Evolutionary conservation across 805 yeast genomes (phyloP).

Genomic region (Vanderwaltozyma yarrowii): DNA sequence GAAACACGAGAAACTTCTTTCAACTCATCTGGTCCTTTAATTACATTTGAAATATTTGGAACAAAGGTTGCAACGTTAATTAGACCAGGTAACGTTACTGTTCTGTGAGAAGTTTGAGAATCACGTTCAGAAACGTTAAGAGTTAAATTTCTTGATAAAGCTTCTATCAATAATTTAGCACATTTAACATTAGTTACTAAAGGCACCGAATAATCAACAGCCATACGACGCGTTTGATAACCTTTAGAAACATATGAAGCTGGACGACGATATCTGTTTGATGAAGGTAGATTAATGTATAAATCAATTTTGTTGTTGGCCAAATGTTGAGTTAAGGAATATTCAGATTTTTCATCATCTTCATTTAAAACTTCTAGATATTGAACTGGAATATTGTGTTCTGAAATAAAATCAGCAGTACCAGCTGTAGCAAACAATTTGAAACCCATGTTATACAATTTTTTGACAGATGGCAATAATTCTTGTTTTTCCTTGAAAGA

Average conservation of each 20-base stretch:
- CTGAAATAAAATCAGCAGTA: constrained; percentile 96
- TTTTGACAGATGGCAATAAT: constrained; percentile 76
- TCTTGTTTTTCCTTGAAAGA: constrained; percentile 95
- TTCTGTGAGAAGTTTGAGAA: constrained; percentile 82
- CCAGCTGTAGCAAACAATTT: constrained; percentile 96
- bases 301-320: constrained; percentile 94
- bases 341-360: constrained; percentile 79
- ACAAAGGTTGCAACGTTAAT: constrained; percentile 72
- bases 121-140: constrained; percentile 69
- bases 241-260: constrained; percentile 97
- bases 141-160: constrained; percentile 60
- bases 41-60: constrained; percentile 46
- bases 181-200: constrained; percentile 94
- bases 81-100: constrained; percentile 76
- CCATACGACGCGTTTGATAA: constrained; percentile 98
- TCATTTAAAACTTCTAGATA: constrained; percentile 82
- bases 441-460: constrained; percentile 74
- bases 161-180: constrained; percentile 92
- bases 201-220: constrained; percentile 97
- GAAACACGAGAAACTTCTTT: constrained; percentile 61
- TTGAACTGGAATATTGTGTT: constrained; percentile 88
- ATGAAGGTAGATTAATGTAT: constrained; percentile 92
- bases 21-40: constrained; percentile 42
- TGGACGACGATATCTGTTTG: constrained; percentile 97
- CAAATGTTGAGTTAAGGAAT: constrained; percentile 90